A percentile compares a stretch with the other conserved stretches of the same genome.
phyloP scores from a whole-genome alignment of 169 alveolate species.

The Eimeria sp. region DNA sequence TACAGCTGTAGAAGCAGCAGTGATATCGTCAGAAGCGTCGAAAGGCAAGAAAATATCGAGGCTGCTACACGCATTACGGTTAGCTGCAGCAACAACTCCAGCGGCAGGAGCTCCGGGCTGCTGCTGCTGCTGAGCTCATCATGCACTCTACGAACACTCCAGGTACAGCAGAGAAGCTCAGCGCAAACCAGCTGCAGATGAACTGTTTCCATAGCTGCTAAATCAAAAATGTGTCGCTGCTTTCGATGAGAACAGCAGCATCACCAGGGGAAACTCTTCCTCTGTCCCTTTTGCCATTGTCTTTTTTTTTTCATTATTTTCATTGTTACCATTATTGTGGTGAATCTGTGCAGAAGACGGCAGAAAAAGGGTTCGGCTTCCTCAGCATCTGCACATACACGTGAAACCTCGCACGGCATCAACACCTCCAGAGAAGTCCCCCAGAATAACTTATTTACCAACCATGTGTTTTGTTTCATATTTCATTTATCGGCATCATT shows the following conservation, averaged over 20 bases:
- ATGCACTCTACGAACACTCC: conserved; percentile 12
- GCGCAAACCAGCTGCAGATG: background rate
- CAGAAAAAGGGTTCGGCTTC: conserved; percentile 16
- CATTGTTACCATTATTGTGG: background rate
- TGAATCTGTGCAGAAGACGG: conserved; percentile 5
- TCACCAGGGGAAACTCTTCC: background rate
- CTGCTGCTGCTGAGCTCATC: background rate
- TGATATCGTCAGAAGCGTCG: background rate
- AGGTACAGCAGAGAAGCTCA: background rate
- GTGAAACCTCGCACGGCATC: background rate
- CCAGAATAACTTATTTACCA: background rate
- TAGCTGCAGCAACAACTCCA: background rate
- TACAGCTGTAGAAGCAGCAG: background rate
- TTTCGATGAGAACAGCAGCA: background rate
- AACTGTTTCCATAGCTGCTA: background rate
- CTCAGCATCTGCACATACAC: background rate
- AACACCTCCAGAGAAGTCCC: background rate
- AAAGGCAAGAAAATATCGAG: background rate
- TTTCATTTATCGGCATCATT: background rate
- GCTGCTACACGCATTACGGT: background rate
- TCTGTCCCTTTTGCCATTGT: background rate
- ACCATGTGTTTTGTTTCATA: background rate
- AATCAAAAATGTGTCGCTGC: background rate
- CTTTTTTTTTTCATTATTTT: background rate
- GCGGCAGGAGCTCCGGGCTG: background rate